Evolutionary conservation across 306 rosid species (phyloP).

Genomic region (Ammopiptanthus mongolicus): DNA sequence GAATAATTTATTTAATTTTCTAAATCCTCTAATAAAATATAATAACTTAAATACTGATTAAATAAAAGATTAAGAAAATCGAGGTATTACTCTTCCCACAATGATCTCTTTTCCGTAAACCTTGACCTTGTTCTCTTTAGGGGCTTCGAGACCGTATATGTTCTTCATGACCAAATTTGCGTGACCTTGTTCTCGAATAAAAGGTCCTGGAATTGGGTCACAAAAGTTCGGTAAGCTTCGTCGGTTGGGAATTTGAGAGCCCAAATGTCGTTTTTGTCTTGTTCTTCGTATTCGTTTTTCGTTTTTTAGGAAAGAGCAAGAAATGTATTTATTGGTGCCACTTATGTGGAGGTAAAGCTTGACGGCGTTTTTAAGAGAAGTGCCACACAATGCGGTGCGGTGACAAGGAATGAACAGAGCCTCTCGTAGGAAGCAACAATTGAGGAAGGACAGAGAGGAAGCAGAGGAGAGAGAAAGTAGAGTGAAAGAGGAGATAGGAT

Average conservation of each 20-base stretch:
- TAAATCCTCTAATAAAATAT: too few relatives aligned
- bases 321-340: slow-evolving; percentile 57
- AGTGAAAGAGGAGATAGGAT: too few relatives aligned
- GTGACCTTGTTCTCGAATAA: slow-evolving; percentile 74
- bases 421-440: too few relatives aligned
- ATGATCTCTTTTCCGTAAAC: slow-evolving; percentile 81
- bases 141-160: slow-evolving; percentile 53
- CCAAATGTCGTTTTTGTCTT: slow-evolving; percentile 56
- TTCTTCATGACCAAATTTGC: too few relatives aligned
- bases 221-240: slow-evolving; percentile 58
- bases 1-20: too few relatives aligned
- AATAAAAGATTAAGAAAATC: too few relatives aligned
- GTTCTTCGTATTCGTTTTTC: slow-evolving; percentile 34
- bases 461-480: too few relatives aligned
- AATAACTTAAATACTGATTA: too few relatives aligned
- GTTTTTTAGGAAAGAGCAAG: slow-evolving; percentile 47
- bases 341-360: slow-evolving; percentile 91
- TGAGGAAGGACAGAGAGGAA: too few relatives aligned
- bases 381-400: too few relatives aligned
- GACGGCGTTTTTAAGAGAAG: slow-evolving; percentile 56
- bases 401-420: too few relatives aligned
- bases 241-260: slow-evolving; percentile 67
- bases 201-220: slow-evolving; percentile 68
- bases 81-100: too few relatives aligned
- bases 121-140: slow-evolving; percentile 76